Percentiles rank a stretch among this genome's conserved stretches.
Conservation (phyloP, 768 basidiomycete species). For the Pulveroboletus sp. region DNA sequence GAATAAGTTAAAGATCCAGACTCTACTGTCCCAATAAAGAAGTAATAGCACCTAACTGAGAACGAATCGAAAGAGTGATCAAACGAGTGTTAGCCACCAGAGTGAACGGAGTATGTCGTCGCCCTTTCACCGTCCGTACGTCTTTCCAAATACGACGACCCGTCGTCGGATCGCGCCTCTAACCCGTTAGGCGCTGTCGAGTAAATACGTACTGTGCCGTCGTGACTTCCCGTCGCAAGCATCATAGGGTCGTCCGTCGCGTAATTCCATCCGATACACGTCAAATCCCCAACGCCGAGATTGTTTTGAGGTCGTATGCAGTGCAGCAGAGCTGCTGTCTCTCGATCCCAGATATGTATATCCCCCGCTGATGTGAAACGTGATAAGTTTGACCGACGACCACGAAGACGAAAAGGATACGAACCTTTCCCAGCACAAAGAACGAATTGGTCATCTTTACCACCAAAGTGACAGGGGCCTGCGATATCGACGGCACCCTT, state of each 20-base stretch:
- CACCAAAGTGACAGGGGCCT: constrained; percentile 80
- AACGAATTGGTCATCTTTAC: constrained; percentile 72
- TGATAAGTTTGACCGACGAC: not conserved
- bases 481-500: constrained; percentile 68
- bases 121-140: constrained; percentile 21
- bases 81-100: constrained; percentile 21
- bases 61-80: not conserved
- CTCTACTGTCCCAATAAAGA: constrained; percentile 15
- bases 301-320: constrained; percentile 54
- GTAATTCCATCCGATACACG: constrained; percentile 79
- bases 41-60: constrained; percentile 3
- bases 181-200: constrained; percentile 43
- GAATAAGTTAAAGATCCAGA: not conserved
- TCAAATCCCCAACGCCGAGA: constrained; percentile 60
- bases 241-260: constrained; percentile 45
- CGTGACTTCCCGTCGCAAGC: constrained; percentile 74
- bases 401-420: constrained; percentile 1
- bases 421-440: constrained; percentile 73
- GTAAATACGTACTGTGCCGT: constrained; percentile 74
- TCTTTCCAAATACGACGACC: constrained; percentile 25
- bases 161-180: constrained; percentile 22
- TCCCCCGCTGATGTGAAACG: constrained; percentile 57
- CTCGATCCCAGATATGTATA: constrained; percentile 83
- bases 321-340: constrained; percentile 69
- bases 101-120: constrained; percentile 27